Evolutionary conservation across 345 rosid genomes (phyloP), one percentile per base, ranked within the genome.

Genomic region (Raphanus raphanistrum): DNA sequence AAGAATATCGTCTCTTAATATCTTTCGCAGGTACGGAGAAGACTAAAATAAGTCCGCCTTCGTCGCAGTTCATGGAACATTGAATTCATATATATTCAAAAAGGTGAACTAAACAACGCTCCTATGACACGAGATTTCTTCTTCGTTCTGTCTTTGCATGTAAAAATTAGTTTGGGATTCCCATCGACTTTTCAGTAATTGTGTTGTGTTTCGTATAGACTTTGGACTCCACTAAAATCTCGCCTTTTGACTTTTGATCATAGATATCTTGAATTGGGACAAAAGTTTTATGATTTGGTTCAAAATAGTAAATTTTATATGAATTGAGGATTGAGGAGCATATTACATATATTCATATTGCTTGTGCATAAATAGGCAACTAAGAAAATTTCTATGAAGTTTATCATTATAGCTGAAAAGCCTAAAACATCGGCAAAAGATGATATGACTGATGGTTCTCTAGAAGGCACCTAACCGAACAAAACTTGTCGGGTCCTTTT

Each of bases 1-100:
- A 64, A 48, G n/a, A 66, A 25, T 52, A 58, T 12, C 36, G 71
- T 70, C 41, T 45, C 55, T 61, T 66, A 32, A 71, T 75, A 57
- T 29, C 70, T 8, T 8, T 76, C 73, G 82, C 91, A 91, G 98
- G 89, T 80, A 77, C 77, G 5, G 97, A 87, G 85, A 92, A 89
- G 90, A 89, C 94, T 11, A 86, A 82, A 83, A 87, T 85, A 66
- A 88, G 88, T 71, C 96, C 99, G 17, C 99, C 98, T 33, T 68
- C 88, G 8, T 84, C 87, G 4, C 97, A 95, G 65, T 87, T 84
- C 86, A 92, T 92, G 99, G 98, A 92, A 84, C 85, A 80, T 75
- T 80, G 68, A 80, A 68, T 28, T 27, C n/a, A 25, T 66, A 17
- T 66, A 36, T 11, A 79, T 41, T 16, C 54, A 27, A 25, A 32